Conservation (phyloP, 2,329 filamentous ascomycete species). For the Lachnellula occidentalis region DNA sequence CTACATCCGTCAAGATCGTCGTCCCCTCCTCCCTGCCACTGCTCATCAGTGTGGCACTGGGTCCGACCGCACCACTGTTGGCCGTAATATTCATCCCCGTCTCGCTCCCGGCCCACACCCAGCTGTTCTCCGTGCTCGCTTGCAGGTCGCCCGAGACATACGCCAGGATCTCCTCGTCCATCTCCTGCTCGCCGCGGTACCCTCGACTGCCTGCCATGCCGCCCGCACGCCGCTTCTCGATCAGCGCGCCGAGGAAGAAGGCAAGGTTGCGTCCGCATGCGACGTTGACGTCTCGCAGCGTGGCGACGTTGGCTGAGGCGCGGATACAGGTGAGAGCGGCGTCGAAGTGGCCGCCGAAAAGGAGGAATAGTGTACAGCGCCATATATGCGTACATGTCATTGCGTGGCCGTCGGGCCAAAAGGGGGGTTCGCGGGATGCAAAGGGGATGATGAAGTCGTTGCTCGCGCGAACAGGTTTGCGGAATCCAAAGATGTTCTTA, state of each 20-base stretch:
- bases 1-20: conserved; percentile 47
- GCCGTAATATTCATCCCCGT: conserved; percentile 33
- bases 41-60: conserved; percentile 21
- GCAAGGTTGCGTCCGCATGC: conserved; percentile 76
- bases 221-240: conserved; percentile 46
- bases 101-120: conserved; percentile 73
- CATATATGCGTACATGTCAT: conserved; percentile 81
- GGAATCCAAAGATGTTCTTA: conserved; percentile 70
- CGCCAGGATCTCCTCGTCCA: conserved; percentile 81
- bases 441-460: conserved; percentile 39
- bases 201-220: conserved; percentile 25
- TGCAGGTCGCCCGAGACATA: conserved; percentile 87
- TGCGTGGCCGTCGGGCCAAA: conserved; percentile 44
- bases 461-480: conserved; percentile 67
- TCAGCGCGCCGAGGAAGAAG: conserved; percentile 70
- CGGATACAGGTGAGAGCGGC: conserved; percentile 69
- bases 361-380: conserved; percentile 75
- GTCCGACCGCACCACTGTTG: conserved; percentile 2
- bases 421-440: conserved; percentile 29
- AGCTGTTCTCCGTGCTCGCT: conserved; percentile 67
- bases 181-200: conserved; percentile 15
- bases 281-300: conserved; percentile 64
- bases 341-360: conserved; percentile 68
- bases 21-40: conserved; percentile 32
- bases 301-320: conserved; percentile 63